Evolutionary conservation across 306 rosid species (phyloP).

Genomic region (Cotoneaster glaucophyllus): DNA sequence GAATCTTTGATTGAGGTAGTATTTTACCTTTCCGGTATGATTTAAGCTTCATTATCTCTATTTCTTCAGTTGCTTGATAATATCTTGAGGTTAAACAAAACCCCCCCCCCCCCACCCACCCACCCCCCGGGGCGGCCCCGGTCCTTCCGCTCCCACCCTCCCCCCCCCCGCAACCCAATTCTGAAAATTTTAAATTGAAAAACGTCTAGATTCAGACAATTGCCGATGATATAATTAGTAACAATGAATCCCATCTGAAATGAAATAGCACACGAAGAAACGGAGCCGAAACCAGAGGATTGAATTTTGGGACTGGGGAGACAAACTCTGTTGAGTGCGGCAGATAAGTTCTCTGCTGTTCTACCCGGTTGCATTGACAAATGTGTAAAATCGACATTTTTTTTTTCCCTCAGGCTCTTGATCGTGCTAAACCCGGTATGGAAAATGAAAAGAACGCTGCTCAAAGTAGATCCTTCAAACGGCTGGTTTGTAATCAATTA

Average conservation of each 20-base stretch:
- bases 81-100: too few relatives aligned
- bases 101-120: too few relatives aligned
- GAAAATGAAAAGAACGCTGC: conserved; percentile 41
- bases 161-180: too few relatives aligned
- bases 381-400: neutral
- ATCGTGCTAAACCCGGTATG: conserved; percentile 68
- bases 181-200: neutral
- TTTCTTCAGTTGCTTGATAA: neutral
- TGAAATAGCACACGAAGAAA: neutral
- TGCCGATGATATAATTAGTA: too few relatives aligned
- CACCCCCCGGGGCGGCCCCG: too few relatives aligned
- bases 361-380: neutral
- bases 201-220: too few relatives aligned
- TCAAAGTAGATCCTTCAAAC: conserved; percentile 65
- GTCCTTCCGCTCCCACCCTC: too few relatives aligned
- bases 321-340: neutral
- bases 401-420: conserved; percentile 53
- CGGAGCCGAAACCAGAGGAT: neutral
- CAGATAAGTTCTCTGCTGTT: neutral
- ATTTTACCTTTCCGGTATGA: conserved; percentile 1
- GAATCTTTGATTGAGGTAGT: conserved; percentile 87
- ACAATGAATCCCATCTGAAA: neutral
- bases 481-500: conserved; percentile 50
- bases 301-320: neutral
- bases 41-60: neutral